Evolutionary conservation across 345 rosid genomes (phyloP), one percentile per base, ranked within the genome.

Genomic region (Rhizophora apiculata): DNA sequence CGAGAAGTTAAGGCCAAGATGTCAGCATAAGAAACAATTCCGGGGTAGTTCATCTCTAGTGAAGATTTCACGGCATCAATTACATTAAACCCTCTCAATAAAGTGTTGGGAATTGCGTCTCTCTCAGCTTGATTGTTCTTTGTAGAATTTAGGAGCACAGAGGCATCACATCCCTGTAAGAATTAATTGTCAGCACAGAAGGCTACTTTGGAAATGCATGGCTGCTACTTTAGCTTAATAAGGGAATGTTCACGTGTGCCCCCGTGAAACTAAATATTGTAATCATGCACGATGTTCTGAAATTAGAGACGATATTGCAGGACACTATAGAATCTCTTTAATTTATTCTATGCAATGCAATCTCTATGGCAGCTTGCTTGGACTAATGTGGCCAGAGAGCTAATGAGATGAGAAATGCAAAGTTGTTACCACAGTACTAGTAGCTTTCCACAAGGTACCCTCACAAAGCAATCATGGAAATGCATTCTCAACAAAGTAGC

Each of bases 101-200:
- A 66, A 52, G 63, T 29, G 78, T 78, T 85, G 29, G 87, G 82
- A 19, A 34, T 0, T 9, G 84, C 82, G 11, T 77, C 80, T 76
- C 80, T 85, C 75, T 85, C 87, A 0, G 87, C 84, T 62, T 62
- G 52, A 60, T 75, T 80, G 5, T 78, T 75, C 16, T 68, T 63
- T 48, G 72, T 48, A 43, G 87, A 75, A 59, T 71, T 81, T 56
- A 85, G 54, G 5, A 85, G 85, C 60, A 85, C 52, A 2, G 89
- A 85, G 29, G 74, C 89, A 59, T 85, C 89, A 76, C 89, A 85
- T 67, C 89, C 89, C 89, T 83, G 67, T 20, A 61, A 66, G 6
- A 31, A 21, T 1, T 11, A 68, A 7, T 8, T 58, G 64, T 56
- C 37, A 68, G 62, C 7, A 22, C 36, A 9, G 31, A n/a, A 56